Evolutionary conservation across 139 green algal species (phyloP), one percentile per base, ranked within the genome.

Genomic region (Yamagishiella unicocca): DNA sequence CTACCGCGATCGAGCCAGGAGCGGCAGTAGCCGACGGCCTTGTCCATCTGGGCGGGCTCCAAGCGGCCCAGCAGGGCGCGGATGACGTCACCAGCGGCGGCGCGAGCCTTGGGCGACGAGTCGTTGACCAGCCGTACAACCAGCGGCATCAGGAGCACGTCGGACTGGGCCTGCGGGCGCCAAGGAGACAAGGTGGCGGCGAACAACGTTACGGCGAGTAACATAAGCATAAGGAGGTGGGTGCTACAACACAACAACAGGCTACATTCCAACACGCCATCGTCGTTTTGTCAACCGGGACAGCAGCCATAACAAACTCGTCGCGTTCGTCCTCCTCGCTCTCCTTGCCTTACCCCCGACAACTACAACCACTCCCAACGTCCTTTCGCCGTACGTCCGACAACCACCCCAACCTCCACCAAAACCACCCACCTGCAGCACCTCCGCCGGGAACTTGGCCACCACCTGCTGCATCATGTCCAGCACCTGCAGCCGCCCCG

Each of bases 71-170:
- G 88, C 77, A 99, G 93, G 27, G 87, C 50, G 42, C 78, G 77
- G 40, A 97, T 42, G 14, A 90, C 87, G 1, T 88, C 90, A 2
- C 88, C 95, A 24, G 93, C 92, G 27, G 88, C 79, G 38, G 86
- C 66, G 27, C 94, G 90, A 78, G 50, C 45, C 50, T 90, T 88
- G 80, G 91, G 80, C 35, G 91, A 91, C 8, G 90, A 54, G 64
- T 99, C 97, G 46, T 93, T 96, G 24, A 96, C 96, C 8, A 99
- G 90, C 22, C 96, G 93, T 8, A 93, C 88, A 8, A 98, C 94
- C 31, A 99, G 91, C 7, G 96, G 95, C 83, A 99, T 83, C 84
- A 98, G 96, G 31, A 98, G 85, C 62, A 95, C 71, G 64, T 94
- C 89, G 0, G 89, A 88, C 72, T 96, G 94, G 29, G 87, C 68